Evolutionary conservation across 495 filamentous ascomycete species (phyloP).

Genomic region (Talaromyces liani): DNA sequence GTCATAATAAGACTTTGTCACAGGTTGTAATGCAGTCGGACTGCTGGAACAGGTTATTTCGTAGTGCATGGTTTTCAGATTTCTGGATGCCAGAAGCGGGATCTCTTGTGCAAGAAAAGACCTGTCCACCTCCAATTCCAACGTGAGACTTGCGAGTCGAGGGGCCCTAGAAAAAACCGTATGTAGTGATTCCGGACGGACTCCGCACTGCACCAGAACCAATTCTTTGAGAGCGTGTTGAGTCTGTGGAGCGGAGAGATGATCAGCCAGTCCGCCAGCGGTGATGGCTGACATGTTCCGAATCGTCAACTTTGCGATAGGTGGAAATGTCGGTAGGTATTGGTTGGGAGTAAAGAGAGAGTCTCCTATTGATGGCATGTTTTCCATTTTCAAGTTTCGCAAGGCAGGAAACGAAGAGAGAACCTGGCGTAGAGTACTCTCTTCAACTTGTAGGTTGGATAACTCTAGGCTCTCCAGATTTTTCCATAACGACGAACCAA

Average conservation of each 20-base stretch:
- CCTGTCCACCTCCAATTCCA: conserved; percentile 57
- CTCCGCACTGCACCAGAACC: conserved; percentile 58
- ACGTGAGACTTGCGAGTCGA: conserved; percentile 53
- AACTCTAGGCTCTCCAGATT: conserved; percentile 78
- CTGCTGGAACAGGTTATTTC: conserved; percentile 62
- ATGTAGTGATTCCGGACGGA: conserved; percentile 55
- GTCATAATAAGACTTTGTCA: conserved; percentile 66
- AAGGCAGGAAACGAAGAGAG: conserved; percentile 59
- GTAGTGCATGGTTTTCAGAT: conserved; percentile 65
- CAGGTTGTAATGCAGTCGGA: conserved; percentile 46
- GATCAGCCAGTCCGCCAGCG: conserved; percentile 54
- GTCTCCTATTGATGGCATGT: conserved; percentile 65
- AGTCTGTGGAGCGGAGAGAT: conserved; percentile 46
- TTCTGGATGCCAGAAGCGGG: conserved; percentile 57
- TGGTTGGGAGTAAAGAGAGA: conserved; percentile 57
- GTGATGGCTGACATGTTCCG: conserved; percentile 63
- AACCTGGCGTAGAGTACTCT: conserved; percentile 59
- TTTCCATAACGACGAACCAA: conserved; percentile 59
- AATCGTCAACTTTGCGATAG: conserved; percentile 61
- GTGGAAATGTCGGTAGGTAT: conserved; percentile 57
- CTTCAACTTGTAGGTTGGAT: conserved; percentile 63
- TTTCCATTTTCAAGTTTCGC: conserved; percentile 61
- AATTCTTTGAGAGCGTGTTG: conserved; percentile 50
- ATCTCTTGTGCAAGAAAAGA: conserved; percentile 55
- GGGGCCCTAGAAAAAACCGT: conserved; percentile 55